Evolutionary conservation across 2,329 filamentous ascomycete genomes (phyloP).

Genomic region (Diaporthe australafricana): DNA sequence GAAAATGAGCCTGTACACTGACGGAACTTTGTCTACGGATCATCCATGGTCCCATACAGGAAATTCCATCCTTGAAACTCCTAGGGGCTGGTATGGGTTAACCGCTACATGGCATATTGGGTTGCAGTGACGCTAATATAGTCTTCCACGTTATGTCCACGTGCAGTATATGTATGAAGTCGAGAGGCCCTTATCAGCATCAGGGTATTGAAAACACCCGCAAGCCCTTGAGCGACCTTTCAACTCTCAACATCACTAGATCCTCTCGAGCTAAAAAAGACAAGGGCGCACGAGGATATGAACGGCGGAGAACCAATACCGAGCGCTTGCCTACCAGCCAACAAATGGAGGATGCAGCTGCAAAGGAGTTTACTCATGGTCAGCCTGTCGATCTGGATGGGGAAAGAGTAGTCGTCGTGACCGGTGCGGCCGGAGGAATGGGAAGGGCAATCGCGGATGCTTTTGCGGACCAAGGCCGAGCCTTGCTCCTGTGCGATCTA

Average conservation of each 20-base stretch:
- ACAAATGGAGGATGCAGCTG: slow-evolving; percentile 9
- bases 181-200: not conserved
- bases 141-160: not conserved
- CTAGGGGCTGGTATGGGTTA: not conserved
- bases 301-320: not conserved
- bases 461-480: slow-evolving; percentile 29
- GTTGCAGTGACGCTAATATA: slow-evolving; percentile 15
- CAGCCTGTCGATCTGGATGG: not conserved
- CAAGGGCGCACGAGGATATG: too few species aligned
- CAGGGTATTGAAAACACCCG: too few species aligned
- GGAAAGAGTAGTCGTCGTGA: slow-evolving; percentile 6
- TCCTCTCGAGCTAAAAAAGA: not conserved
- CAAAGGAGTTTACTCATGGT: slow-evolving; percentile 1
- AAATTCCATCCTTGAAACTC: slow-evolving; percentile 20
- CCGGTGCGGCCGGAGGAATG: slow-evolving; percentile 5
- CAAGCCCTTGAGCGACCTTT: not conserved
- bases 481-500: slow-evolving; percentile 22
- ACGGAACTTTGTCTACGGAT: too few species aligned
- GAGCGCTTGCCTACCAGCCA: not conserved
- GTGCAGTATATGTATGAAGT: not conserved
- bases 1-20: too few species aligned
- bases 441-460: slow-evolving; percentile 23
- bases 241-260: too few species aligned
- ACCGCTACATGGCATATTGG: not conserved
- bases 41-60: not conserved